Base-by-base conservation (phyloP, 202 grass and related monocot species). In the Bolboschoenoplectus hybrid region DNA sequence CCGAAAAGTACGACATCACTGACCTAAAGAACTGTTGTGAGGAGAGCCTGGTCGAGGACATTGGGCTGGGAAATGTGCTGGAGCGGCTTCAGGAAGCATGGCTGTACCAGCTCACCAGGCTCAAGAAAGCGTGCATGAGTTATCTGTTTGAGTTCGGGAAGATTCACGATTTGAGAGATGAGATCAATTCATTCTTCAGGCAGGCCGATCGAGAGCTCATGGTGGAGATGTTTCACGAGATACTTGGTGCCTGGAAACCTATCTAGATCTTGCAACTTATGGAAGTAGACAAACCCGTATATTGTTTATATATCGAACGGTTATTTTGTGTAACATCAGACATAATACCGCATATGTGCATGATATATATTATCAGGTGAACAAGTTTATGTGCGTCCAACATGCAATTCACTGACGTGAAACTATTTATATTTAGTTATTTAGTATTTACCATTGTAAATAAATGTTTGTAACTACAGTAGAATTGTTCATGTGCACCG, bases 111-210 rank as follows among this genome's bases (percentile, higher is more conserved):
- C 89, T 98, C 3, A 75, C 79, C 35, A 85, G 86, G 73, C 86
- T 98, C 20, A 95, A 98, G 86, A 95, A 94, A 57, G 93, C 89
- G 36, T 98, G 96, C 87, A 84, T 95, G 2, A 81, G 69, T 6
- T 95, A 94, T 84, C 56, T 98, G 80, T 98, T 98, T 8, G 91
- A 92, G 74, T 95, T 98, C 3, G 91, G 91, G 0, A 98, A 98
- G 89, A 96, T 98, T n/a, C 88, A 94, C n/a, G 96, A 98, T 20
- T 88, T 98, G 11, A 80, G 74, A n/a, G 96, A 95, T 13, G 93
- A 95, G 68, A 93, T 98, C 13, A 44, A 85, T 51, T 55, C 67
- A 49, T 98, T 98, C 89, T 98, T 98, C 71, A 87, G 72, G 17
- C 87, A 92, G 46, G 96, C 93, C 0, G 93, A 98, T 49, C 74